A percentile compares a stretch with the other conserved stretches of the same genome.
Evolutionary conservation across 139 green algal species (phyloP).

Genomic region (Eudorina sp.): DNA sequence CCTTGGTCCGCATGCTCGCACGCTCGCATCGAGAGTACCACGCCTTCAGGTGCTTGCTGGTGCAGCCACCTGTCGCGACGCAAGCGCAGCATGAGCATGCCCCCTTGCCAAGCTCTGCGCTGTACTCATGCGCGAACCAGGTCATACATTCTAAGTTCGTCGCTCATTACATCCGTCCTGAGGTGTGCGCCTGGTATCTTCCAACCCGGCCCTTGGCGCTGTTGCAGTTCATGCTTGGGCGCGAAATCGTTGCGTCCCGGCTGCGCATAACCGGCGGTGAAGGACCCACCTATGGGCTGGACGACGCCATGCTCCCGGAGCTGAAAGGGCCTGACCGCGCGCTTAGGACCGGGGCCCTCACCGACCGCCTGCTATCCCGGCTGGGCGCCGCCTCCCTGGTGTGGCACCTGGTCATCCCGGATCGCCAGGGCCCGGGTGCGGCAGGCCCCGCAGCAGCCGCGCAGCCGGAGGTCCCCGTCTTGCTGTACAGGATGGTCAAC

Average conservation of each 20-base stretch:
- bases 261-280: background rate
- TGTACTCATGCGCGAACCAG: too few relatives aligned
- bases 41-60: too few relatives aligned
- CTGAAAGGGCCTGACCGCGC: background rate
- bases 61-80: too few relatives aligned
- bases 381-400: conserved; percentile 11
- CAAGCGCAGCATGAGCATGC: too few relatives aligned
- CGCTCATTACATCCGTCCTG: too few relatives aligned
- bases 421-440: too few relatives aligned
- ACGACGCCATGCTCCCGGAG: background rate
- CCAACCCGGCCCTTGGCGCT: too few relatives aligned
- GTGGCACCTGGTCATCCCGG: background rate
- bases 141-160: too few relatives aligned
- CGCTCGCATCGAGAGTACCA: too few relatives aligned
- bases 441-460: background rate
- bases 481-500: background rate
- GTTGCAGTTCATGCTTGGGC: conserved; percentile 29
- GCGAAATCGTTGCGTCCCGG: background rate
- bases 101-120: too few relatives aligned
- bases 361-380: conserved; percentile 15
- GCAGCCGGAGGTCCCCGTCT: background rate
- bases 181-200: too few relatives aligned
- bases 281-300: background rate
- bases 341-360: background rate
- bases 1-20: too few relatives aligned